Conservation (phyloP, 306 rosid species). For the cucumber (Cucumis sativus) region Cucumber_9930_V3 NC_026658.2:24156001-24156500, state of each 20-base stretch:
- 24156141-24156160: slow-evolving; percentile 11
- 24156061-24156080: slow-evolving; percentile 76
- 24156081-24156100: slow-evolving; percentile 15
- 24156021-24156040: slow-evolving; percentile 39
- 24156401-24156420: slow-evolving; percentile 66
- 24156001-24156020: slow-evolving; percentile 78
- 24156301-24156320: slow-evolving; percentile 54
- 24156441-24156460: slow-evolving; percentile 78
- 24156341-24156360: slow-evolving; percentile 60
- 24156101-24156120: background rate
- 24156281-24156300: background rate
- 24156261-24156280: background rate
- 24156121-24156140: background rate
- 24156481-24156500: slow-evolving; percentile 41
- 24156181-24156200: slow-evolving; percentile 81
- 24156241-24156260: background rate
- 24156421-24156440: slow-evolving; percentile 89
- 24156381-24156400: slow-evolving; percentile 47
- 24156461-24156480: slow-evolving; percentile 69
- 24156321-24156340: slow-evolving; percentile 35
- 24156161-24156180: slow-evolving; percentile 48
- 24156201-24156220: slow-evolving; percentile 51
- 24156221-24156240: slow-evolving; percentile 62
- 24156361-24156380: slow-evolving; percentile 73
- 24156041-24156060: slow-evolving; percentile 64